A percentile compares a stretch with the other conserved stretches of the same genome.
Evolutionary conservation across 1,284 basidiomycete species (phyloP).

Genomic region (Mycosarcoma maydis): DNA sequence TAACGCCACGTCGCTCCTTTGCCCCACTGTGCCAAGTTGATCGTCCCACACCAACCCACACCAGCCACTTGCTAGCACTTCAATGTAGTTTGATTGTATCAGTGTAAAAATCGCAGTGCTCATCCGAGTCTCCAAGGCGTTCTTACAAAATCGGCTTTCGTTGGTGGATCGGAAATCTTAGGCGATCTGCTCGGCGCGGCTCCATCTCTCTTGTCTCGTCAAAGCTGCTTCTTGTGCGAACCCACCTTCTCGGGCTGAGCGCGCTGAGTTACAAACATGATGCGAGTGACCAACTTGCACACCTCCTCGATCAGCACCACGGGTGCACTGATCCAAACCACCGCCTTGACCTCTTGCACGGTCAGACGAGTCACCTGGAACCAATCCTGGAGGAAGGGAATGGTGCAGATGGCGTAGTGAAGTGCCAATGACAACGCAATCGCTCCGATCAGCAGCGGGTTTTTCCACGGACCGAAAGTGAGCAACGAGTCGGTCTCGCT

Average conservation of each 20-base stretch:
- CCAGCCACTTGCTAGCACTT: no score
- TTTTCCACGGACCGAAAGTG: constrained; percentile 88
- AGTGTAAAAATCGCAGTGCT: no score
- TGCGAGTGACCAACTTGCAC: constrained; percentile 34
- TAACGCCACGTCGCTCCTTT: no score
- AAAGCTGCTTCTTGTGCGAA: constrained; percentile 15
- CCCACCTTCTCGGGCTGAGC: background rate
- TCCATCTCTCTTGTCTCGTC: no score
- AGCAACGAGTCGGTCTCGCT: constrained; percentile 96
- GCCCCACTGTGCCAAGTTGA: no score
- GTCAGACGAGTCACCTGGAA: constrained; percentile 93
- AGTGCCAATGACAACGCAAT: constrained; percentile 88
- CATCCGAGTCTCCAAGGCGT: no score
- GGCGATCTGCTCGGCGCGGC: no score
- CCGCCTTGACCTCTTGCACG: constrained; percentile 93
- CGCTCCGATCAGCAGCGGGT: constrained; percentile 76
- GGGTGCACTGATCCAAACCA: constrained; percentile 85
- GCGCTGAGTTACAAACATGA: constrained; percentile 4
- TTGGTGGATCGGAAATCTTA: no score
- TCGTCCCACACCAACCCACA: no score
- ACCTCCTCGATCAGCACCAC: constrained; percentile 88
- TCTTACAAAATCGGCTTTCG: no score
- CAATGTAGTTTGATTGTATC: no score
- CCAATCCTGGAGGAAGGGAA: constrained; percentile 60
- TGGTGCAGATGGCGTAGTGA: constrained; percentile 91